These are phyloP conservation scores for Neurospora africana DNA, from an alignment of 495 filamentous ascomycete species.

Conservation along the genomic window DNA sequence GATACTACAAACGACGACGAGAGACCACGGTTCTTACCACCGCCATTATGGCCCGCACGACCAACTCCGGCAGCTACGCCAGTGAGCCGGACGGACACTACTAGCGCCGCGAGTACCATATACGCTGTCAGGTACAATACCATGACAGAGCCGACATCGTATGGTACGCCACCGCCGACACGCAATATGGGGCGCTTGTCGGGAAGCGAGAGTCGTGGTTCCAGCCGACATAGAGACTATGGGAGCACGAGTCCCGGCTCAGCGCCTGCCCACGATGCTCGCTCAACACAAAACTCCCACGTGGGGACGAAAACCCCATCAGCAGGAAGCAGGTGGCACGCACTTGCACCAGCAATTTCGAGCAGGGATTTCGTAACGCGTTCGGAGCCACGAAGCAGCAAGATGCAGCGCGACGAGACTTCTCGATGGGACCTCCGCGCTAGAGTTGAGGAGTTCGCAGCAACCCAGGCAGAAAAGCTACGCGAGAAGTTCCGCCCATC, in stretches of 20 bases:
- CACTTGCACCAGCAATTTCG: conserved; percentile 10
- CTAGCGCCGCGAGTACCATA: conserved; percentile 61
- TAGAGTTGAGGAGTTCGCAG: conserved; percentile 39
- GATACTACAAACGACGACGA: conserved; percentile 13
- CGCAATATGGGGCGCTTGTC: conserved; percentile 25
- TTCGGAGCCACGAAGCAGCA: background rate
- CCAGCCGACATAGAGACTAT: conserved; percentile 19
- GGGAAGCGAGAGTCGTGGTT: conserved; percentile 21
- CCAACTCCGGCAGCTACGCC: conserved; percentile 59
- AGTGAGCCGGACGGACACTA: conserved; percentile 66
- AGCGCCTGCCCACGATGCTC: conserved; percentile 7
- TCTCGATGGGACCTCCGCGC: conserved; percentile 32
- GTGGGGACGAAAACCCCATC: background rate
- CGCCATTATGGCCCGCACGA: conserved; percentile 46
- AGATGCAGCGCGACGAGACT: background rate
- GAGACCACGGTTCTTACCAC: conserved; percentile 29
- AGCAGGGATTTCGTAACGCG: conserved; percentile 16
- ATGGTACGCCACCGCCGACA: conserved; percentile 24
- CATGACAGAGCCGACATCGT: conserved; percentile 52
- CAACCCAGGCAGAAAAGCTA: conserved; percentile 34
- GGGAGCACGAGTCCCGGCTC: conserved; percentile 5
- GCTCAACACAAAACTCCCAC: conserved; percentile 1
- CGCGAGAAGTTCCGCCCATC: conserved; percentile 34
- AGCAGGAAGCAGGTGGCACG: conserved; percentile 16
- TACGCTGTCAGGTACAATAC: conserved; percentile 78